Base-by-base conservation (phyloP, 2,329 filamentous ascomycete genomes). In the Lachnellula hyalina region DNA sequence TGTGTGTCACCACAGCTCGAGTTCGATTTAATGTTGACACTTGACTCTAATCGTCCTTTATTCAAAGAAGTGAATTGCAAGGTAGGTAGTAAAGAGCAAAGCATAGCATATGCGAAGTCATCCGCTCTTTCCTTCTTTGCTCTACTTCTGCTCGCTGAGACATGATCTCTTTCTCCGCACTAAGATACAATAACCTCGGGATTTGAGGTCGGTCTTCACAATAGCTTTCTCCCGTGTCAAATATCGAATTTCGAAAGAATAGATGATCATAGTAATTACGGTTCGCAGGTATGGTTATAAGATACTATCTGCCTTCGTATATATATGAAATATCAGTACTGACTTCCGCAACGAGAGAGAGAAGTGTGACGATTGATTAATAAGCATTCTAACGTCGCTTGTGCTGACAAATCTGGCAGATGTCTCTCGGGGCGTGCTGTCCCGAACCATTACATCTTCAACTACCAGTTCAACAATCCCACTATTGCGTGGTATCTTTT, bases 401-500 rank as follows among this genome's bases (percentile, higher is more conserved):
- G 28, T 6, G 28, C 8, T 32, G 28, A 28, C 7, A 8, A 2
- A 7, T 28, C 25, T 28, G 36, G 2, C 23, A 17, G 14, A 3
- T 32, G 9, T 32, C 36, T 40, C 36, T 40, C 36, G 36, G 36
- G 6, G 36, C 36, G 9, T 17, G 5, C 17, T 40, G 14, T 17
- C 36, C 36, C 36, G 36, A 40, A 40, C 14, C 36, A 17, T 15
- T 6, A 40, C 28, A 32, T 32, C 9, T 32, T 32, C 9, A 17
- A 15, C 36, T 15, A 15, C 14, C 15, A 15, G 14, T 9, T 17
- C 36, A 40, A 40, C 36, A 8, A 32, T 32, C 36, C n/a, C 36
- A 40, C 36, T 11, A 38, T 19, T 46, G 28, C n/a, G 50, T 48
- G 42, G 51, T 51, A 51, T 49, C 42, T 46, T 50, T 49, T 45